phyloP scores from a whole-genome alignment of 73 alveolate genomes.

The Breviolum minutum region DNA sequence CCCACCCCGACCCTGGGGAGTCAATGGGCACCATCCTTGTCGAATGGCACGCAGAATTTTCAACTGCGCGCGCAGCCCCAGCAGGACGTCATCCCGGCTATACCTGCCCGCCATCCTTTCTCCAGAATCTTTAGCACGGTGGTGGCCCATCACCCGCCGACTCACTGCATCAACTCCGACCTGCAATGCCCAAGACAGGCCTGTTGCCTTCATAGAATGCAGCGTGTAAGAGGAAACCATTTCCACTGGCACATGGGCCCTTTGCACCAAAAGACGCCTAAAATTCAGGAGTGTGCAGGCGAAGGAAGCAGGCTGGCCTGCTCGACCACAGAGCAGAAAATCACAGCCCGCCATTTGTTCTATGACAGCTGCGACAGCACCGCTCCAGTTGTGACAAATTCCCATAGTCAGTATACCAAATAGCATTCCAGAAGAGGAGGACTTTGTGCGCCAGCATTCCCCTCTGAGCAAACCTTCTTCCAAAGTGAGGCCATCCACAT shows the following conservation, averaged over 20 bases:
- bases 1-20: background rate
- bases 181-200: background rate
- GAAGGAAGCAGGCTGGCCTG: background rate
- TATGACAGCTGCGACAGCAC: background rate
- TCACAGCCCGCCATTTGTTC: background rate
- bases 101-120: background rate
- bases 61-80: background rate
- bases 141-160: background rate
- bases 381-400: too few species aligned
- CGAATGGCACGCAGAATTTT: background rate
- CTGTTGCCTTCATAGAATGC: background rate
- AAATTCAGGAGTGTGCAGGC: background rate
- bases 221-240: background rate
- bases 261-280: background rate
- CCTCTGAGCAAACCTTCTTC: background rate
- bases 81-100: background rate
- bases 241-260: background rate
- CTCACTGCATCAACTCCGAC: background rate
- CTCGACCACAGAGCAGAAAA: background rate
- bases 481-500: too few species aligned
- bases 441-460: background rate
- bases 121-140: background rate
- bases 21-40: background rate
- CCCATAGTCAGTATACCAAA: too few species aligned
- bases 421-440: background rate